Evolutionary conservation across 352 stramenopile species (phyloP), one percentile per base, ranked within the genome.

Genomic region (Ophiocytium majus): DNA sequence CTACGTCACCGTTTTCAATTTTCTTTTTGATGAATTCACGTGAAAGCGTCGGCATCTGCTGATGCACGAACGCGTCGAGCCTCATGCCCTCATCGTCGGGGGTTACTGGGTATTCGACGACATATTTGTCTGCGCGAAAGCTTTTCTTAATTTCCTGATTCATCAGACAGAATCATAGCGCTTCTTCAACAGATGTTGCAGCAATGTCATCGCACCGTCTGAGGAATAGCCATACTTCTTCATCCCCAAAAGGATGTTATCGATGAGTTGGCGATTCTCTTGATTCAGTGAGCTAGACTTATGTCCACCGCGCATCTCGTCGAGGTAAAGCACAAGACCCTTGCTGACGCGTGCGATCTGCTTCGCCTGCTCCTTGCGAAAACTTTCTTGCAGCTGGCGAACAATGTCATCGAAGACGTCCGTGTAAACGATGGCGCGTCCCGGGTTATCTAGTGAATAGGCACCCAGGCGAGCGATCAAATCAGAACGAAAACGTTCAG

Each of bases 361-460:
- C 57, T 71, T 71, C 28, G 23, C 28, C 57, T 71, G 57, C 57
- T 71, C 57, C 28, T 71, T 71, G 19, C 57, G 57, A 28, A 71
- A 71, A 28, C 19, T 23, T 71, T 71, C 57, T 28, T 71, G 57
- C 23, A 71, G 57, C 19, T 23, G 57, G 28, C 28, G 57, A 71
- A 71, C 57, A 71, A 71, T 71, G 57, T 71, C 57, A 23, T 71
- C 57, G 28, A 71, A 71, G 57, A 71, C 57, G 57, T 71, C 57
- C 23, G 19, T 28, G 57, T 71, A 71, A 71, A 71, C 57, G 57
- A 71, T 71, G 57, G 57, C 19, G 19, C 28, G 23, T 28, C 57
- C 57, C 28, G 19, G 23, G 57, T 71, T 71, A 28, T 71, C 57
- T 28, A 71, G 57, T 28, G 57, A 71, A 28, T 71, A 71, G 19